Conservation (phyloP, 441 rosid species). For the Croton laevigatus region DNA sequence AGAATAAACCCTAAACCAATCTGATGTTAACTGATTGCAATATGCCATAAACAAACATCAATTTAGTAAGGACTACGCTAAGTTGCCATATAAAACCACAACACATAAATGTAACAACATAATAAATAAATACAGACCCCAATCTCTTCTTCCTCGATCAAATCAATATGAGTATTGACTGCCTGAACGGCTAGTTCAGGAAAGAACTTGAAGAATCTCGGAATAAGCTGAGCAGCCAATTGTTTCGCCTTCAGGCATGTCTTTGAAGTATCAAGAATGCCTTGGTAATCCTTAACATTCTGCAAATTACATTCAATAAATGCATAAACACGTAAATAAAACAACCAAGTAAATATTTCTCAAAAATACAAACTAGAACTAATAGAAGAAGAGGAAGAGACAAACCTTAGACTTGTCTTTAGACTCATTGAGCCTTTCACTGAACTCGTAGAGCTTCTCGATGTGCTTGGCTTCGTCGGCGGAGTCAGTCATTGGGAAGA, state of each 20-base stretch:
- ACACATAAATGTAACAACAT: background rate
- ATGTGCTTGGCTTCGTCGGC: conserved; percentile 69
- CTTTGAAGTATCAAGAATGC: conserved; percentile 72
- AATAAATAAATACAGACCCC: conserved; percentile 44
- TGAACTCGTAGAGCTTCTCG: conserved; percentile 95
- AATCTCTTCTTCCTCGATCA: conserved; percentile 87
- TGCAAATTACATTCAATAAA: conserved; percentile 24
- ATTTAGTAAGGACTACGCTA: background rate
- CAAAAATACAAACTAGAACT: background rate
- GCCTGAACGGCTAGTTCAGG: conserved; percentile 71
- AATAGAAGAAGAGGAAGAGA: background rate
- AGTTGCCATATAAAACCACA: conserved; percentile 1
- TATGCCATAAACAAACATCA: background rate
- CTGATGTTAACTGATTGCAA: background rate
- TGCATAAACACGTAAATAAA: background rate
- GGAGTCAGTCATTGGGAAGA: conserved; percentile 46
- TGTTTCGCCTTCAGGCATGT: conserved; percentile 85
- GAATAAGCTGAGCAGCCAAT: conserved; percentile 97
- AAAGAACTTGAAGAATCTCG: conserved; percentile 95
- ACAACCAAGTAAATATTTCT: background rate
- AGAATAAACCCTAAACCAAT: conserved; percentile 5
- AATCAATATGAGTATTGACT: conserved; percentile 74
- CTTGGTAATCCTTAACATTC: conserved; percentile 85
- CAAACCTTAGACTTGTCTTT: conserved; percentile 91
- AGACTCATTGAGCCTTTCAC: conserved; percentile 87